These are phyloP conservation scores for Psidium guajava DNA, from an alignment of 345 rosid species.

Conservation along the genomic window DNA sequence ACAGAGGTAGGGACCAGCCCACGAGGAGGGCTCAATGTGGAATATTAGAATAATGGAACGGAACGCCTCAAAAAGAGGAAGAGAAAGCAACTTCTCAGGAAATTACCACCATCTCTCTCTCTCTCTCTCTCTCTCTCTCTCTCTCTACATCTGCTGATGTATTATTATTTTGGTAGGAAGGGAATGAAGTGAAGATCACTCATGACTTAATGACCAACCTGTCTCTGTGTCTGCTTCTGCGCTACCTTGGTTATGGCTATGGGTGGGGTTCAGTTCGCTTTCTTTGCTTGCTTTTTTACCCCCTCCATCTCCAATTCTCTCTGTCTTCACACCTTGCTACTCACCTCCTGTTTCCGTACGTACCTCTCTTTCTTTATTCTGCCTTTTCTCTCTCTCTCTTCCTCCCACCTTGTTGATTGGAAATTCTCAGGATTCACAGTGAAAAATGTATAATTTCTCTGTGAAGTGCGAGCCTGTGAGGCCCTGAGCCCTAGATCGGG, in stretches of 20 bases:
- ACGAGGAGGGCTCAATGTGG: not conserved
- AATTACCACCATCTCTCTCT: not conserved
- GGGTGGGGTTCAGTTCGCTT: not conserved
- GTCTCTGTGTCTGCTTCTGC: conserved; percentile 28
- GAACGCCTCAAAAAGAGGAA: not conserved
- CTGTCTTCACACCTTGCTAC: not conserved
- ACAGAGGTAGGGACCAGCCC: not conserved
- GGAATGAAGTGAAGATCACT: not conserved
- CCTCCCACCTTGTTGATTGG: not conserved
- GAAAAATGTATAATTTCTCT: not conserved
- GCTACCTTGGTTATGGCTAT: conserved; percentile 14
- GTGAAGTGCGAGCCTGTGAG: not conserved
- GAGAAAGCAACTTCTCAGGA: conserved; percentile 14
- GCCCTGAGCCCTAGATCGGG: not conserved
- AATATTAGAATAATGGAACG: not conserved
- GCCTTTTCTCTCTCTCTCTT: not conserved
- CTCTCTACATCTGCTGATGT: not conserved
- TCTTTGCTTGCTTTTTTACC: not conserved
- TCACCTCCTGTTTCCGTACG: not conserved
- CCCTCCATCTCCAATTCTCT: not conserved
- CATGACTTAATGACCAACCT: conserved; percentile 7
- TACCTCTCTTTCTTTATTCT: not conserved
- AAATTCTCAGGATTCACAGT: not conserved
- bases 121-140: not conserved
- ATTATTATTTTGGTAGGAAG: not conserved